phyloP scores from a whole-genome alignment of 768 basidiomycete genomes.

The Lactarius indigo region DNA sequence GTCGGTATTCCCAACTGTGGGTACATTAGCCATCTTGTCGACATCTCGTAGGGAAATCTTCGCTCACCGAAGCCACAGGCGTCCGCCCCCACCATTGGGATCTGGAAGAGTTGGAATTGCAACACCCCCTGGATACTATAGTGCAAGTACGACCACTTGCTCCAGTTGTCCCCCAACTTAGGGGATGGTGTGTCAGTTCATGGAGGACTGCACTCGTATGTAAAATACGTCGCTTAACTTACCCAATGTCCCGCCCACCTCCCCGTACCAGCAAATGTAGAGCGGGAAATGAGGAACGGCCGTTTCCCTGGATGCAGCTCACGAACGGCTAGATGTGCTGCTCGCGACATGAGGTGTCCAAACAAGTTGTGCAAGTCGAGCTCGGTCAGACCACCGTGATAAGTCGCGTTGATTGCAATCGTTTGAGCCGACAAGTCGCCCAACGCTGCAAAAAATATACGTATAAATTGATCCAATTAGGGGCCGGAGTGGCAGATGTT shows the following conservation, averaged over 20 bases:
- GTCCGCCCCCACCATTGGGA: conserved; percentile 82
- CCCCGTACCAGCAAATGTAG: conserved; percentile 65
- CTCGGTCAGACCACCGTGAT: conserved; percentile 57
- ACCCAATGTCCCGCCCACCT: conserved; percentile 76
- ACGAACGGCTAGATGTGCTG: conserved; percentile 58
- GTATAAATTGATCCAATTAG: background rate
- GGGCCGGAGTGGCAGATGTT: conserved; percentile 14
- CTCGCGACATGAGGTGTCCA: conserved; percentile 67
- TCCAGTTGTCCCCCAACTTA: conserved; percentile 74
- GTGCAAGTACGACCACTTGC: conserved; percentile 70
- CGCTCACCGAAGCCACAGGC: conserved; percentile 61
- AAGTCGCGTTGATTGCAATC: conserved; percentile 69
- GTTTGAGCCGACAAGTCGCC: conserved; percentile 53
- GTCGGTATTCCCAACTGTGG: conserved; percentile 55
- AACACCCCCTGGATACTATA: conserved; percentile 70
- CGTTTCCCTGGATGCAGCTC: conserved; percentile 53
- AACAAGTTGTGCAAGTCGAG: conserved; percentile 69
- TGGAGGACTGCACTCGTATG: background rate
- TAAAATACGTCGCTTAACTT: conserved; percentile 21
- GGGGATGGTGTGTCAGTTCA: background rate
- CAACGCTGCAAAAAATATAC: conserved; percentile 35
- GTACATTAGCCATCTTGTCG: conserved; percentile 7
- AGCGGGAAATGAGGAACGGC: conserved; percentile 69
- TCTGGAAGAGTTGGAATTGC: conserved; percentile 81
- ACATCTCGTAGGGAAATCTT: conserved; percentile 17